Evolutionary conservation across 306 rosid species (phyloP).

Genomic region (Prunus padus): DNA sequence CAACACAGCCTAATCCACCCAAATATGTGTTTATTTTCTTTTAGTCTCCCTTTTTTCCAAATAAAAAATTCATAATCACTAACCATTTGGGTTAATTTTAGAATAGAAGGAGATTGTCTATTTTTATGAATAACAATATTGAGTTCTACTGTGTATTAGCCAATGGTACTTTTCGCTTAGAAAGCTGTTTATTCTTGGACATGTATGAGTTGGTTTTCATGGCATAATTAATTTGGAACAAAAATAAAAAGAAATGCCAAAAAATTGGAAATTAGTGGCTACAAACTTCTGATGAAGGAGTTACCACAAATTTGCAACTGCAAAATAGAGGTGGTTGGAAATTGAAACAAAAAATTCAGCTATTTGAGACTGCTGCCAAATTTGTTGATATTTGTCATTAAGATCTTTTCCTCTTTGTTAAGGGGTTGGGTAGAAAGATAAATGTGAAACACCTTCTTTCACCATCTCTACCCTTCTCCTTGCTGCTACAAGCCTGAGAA

Average conservation of each 20-base stretch:
- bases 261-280: conserved; percentile 24
- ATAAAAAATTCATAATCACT: not conserved
- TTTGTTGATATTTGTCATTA: conserved; percentile 4
- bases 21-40: not conserved
- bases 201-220: not conserved
- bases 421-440: not conserved
- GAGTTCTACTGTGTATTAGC: not conserved
- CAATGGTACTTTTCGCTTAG: not conserved
- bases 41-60: not conserved
- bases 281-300: conserved; percentile 2
- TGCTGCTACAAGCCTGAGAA: conserved; percentile 1
- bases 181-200: conserved; percentile 5
- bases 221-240: not conserved
- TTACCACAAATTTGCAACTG: conserved; percentile 28
- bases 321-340: conserved; percentile 12
- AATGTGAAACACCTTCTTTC: not conserved
- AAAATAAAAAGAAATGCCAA: not conserved
- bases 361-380: conserved; percentile 2
- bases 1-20: no score
- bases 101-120: not conserved
- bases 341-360: conserved; percentile 13
- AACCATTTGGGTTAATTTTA: not conserved
- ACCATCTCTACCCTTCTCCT: conserved; percentile 22
- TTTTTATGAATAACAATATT: not conserved
- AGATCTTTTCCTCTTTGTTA: not conserved